These are phyloP conservation scores for Gossypium ekmanianum DNA, from an alignment of 345 rosid genomes.

Conservation along the genomic window DNA sequence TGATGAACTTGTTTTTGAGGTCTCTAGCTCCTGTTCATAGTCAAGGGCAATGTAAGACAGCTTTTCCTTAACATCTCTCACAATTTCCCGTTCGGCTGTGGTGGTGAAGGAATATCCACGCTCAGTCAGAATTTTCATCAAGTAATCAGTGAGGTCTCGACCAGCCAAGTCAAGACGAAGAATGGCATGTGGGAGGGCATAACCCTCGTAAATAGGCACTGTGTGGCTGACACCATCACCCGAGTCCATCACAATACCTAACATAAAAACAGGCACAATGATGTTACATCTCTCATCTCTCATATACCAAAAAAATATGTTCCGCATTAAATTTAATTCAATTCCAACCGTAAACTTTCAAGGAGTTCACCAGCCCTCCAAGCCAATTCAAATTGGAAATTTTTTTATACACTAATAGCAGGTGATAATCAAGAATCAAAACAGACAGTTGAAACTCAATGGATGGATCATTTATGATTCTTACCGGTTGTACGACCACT, in stretches of 20 bases:
- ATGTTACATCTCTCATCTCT: neutral
- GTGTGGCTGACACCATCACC: conserved; percentile 98
- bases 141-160: neutral
- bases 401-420: no score
- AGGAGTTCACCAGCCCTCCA: no score
- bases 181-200: conserved; percentile 66
- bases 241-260: conserved; percentile 60
- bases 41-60: conserved; percentile 86
- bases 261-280: neutral
- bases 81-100: conserved; percentile 80
- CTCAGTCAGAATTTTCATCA: conserved; percentile 73
- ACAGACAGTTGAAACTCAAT: neutral
- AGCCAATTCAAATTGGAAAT: no score
- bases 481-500: conserved; percentile 76
- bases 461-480: conserved; percentile 8
- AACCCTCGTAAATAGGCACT: conserved; percentile 87
- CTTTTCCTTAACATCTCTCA: conserved; percentile 95
- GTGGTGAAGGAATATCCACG: conserved; percentile 75
- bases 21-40: conserved; percentile 92
- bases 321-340: neutral
- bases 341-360: no score
- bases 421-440: no score
- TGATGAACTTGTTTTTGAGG: conserved; percentile 72
- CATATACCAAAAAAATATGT: neutral
- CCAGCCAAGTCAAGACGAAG: neutral